Evolutionary conservation across 352 stramenopile genomes (phyloP).

Genomic region (Phytophthora crassamura): DNA sequence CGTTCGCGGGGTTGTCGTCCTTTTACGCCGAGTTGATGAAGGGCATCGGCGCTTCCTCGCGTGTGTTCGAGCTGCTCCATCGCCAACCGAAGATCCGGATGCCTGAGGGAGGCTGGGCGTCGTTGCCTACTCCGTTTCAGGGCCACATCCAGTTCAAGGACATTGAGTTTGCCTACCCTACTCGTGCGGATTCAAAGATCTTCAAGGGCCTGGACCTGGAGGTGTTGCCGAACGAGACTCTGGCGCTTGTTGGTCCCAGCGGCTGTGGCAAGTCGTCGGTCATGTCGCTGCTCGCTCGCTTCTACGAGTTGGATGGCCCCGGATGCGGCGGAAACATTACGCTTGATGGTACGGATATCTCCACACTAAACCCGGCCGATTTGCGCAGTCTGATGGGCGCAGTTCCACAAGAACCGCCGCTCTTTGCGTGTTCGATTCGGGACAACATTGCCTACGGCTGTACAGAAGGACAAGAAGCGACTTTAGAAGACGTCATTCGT

Average conservation of each 20-base stretch:
- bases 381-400: conserved; percentile 70
- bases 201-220: conserved; percentile 61
- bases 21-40: conserved; percentile 94
- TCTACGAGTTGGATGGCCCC: conserved; percentile 71
- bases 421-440: conserved; percentile 79
- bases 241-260: conserved; percentile 75
- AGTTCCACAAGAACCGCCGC: conserved; percentile 73
- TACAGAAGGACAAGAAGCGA: conserved; percentile 48
- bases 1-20: conserved; percentile 89
- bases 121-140: conserved; percentile 43
- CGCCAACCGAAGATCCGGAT: conserved; percentile 69
- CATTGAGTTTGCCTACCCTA: conserved; percentile 80
- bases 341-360: conserved; percentile 69
- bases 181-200: conserved; percentile 59
- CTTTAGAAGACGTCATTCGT: conserved; percentile 60
- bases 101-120: conserved; percentile 38
- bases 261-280: conserved; percentile 81
- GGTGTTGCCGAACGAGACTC: conserved; percentile 70
- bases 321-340: conserved; percentile 57
- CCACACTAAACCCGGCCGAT: conserved; percentile 54
- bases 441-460: conserved; percentile 84
- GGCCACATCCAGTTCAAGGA: conserved; percentile 85
- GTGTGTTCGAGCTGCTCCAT: conserved; percentile 93
- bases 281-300: conserved; percentile 71
- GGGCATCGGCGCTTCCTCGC: conserved; percentile 86